These are phyloP conservation scores for Naegleria gruberi DNA, from an alignment of 208 protist genomes.

Conservation along the genomic window DNA sequence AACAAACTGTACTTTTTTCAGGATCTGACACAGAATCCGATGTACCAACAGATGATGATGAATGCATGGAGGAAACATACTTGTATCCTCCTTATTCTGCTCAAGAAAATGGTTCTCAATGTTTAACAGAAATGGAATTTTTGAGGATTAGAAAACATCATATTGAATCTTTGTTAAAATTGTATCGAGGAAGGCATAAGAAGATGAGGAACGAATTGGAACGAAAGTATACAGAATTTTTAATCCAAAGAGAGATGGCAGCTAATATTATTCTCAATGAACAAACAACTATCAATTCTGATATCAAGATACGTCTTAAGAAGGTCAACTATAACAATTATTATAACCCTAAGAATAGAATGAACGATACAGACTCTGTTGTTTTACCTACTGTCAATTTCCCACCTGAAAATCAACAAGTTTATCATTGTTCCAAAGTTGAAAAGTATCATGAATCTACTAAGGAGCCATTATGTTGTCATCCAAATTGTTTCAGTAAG, in stretches of 20 bases:
- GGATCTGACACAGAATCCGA: slow-evolving; percentile 2
- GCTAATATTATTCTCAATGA: neutral
- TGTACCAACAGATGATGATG: neutral
- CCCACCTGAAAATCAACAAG: neutral
- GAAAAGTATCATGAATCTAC: neutral
- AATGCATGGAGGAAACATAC: neutral
- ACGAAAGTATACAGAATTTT: neutral
- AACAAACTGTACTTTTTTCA: neutral
- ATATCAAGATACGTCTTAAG: neutral
- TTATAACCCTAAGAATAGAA: neutral
- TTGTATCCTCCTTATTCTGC: neutral
- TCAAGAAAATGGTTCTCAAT: neutral
- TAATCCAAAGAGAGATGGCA: neutral
- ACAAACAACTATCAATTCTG: neutral
- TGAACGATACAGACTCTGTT: neutral
- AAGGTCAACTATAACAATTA: neutral
- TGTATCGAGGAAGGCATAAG: neutral
- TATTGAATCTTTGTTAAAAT: neutral
- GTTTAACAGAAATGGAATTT: neutral
- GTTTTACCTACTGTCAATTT: neutral
- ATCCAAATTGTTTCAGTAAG: neutral
- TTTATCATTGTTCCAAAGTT: neutral
- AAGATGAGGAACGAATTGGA: neutral
- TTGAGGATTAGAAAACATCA: neutral
- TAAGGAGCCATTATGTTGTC: neutral